Conservation (phyloP, 2,329 filamentous ascomycete genomes). For the Arthroderma uncinatum region DNA sequence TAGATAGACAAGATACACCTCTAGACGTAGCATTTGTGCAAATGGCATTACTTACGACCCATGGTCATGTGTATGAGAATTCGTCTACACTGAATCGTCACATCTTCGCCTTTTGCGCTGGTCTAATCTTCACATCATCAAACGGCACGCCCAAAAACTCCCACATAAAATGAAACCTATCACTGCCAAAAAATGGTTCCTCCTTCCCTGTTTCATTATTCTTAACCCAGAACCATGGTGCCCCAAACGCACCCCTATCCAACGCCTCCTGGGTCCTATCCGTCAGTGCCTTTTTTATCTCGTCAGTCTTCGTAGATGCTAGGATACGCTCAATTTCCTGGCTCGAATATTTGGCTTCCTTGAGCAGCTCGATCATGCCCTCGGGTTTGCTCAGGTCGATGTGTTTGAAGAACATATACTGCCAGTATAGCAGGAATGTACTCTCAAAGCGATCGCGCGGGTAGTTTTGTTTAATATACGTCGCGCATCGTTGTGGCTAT, state of each 20-base stretch:
- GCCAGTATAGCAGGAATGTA: conserved; percentile 46
- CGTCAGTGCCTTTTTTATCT: conserved; percentile 45
- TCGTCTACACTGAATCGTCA: not conserved
- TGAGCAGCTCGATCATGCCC: conserved; percentile 38
- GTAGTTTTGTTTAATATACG: conserved; percentile 53
- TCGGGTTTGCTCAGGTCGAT: conserved; percentile 50
- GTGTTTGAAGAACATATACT: conserved; percentile 52
- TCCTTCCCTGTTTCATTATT: conserved; percentile 29
- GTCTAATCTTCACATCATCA: conserved; percentile 12
- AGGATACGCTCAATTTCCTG: conserved; percentile 48
- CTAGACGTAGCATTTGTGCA: not conserved
- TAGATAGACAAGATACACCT: not conserved
- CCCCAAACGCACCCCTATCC: conserved; percentile 58
- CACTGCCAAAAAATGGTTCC: conserved; percentile 18
- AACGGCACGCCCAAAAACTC: conserved; percentile 14
- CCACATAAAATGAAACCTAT: conserved; percentile 18
- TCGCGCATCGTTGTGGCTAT: conserved; percentile 54
- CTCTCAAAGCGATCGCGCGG: conserved; percentile 41
- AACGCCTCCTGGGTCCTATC: conserved; percentile 51
- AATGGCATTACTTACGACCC: not conserved
- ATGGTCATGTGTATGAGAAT: not conserved
- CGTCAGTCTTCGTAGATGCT: conserved; percentile 38
- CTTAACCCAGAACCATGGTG: conserved; percentile 62
- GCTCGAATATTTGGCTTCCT: conserved; percentile 34
- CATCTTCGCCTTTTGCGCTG: not conserved